phyloP scores from a whole-genome alignment of 352 stramenopile genomes.

The Plasmopara viticola region DNA sequence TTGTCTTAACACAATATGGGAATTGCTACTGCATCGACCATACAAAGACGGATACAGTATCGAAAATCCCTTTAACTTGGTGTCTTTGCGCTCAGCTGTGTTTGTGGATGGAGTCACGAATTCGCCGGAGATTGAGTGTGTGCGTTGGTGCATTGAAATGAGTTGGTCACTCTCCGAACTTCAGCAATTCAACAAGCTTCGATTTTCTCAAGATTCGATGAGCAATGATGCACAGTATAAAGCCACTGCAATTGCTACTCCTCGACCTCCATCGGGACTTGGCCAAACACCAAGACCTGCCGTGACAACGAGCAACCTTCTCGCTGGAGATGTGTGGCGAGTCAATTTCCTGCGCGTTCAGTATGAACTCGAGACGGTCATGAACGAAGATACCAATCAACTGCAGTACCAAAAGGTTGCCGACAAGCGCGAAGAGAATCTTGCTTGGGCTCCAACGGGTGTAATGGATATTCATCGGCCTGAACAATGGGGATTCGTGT shows the following conservation, averaged over 20 bases:
- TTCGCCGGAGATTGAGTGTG: conserved; percentile 43
- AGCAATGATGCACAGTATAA: conserved; percentile 1
- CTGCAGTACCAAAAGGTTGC: conserved; percentile 48
- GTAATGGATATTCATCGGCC: conserved; percentile 73
- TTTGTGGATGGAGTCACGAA: conserved; percentile 74
- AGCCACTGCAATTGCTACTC: conserved; percentile 8
- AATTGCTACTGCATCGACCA: conserved; percentile 81
- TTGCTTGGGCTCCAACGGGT: conserved; percentile 67
- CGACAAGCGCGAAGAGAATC: conserved; percentile 51
- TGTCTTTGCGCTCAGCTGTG: conserved; percentile 36
- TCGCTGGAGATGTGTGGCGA: conserved; percentile 60
- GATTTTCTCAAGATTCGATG: conserved; percentile 14
- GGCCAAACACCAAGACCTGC: conserved; percentile 10
- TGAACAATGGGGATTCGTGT: conserved; percentile 64
- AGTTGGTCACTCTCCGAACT: conserved; percentile 65
- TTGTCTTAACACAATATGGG: conserved; percentile 88
- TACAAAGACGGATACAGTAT: conserved; percentile 86
- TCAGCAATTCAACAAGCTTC: conserved; percentile 45
- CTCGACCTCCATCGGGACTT: conserved; percentile 12
- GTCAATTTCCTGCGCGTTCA: conserved; percentile 90
- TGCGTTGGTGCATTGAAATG: conserved; percentile 83
- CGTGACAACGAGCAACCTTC: conserved; percentile 8
- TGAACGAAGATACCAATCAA: conserved; percentile 41
- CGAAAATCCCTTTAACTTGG: conserved; percentile 67
- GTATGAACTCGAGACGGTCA: conserved; percentile 46